phyloP scores from a whole-genome alignment of 2,329 filamentous ascomycete genomes.

The Paraphoma chrysanthemicola region DNA sequence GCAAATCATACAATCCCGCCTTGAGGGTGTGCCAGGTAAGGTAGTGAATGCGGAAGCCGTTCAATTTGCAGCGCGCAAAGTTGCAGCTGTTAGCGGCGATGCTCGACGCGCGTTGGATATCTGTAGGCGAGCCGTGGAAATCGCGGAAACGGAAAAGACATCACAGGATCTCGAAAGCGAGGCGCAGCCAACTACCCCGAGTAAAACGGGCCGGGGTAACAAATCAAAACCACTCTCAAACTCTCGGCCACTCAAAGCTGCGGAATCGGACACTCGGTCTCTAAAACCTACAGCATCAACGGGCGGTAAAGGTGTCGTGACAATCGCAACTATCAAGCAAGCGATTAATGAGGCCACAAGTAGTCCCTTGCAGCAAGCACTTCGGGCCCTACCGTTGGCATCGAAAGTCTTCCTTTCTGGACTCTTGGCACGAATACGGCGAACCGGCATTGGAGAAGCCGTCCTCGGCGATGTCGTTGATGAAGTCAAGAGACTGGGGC shows the following conservation, averaged over 20 bases:
- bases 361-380: slow-evolving; percentile 87
- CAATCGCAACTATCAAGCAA: slow-evolving; percentile 89
- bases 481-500: slow-evolving; percentile 75
- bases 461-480: slow-evolving; percentile 89
- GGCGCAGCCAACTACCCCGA: slow-evolving; percentile 65
- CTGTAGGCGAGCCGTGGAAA: slow-evolving; percentile 90
- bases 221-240: slow-evolving; percentile 32
- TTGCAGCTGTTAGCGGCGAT: slow-evolving; percentile 94
- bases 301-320: slow-evolving; percentile 67
- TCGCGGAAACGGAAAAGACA: slow-evolving; percentile 78
- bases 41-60: slow-evolving; percentile 93
- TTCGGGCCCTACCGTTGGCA: slow-evolving; percentile 80
- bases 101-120: slow-evolving; percentile 93
- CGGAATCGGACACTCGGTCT: slow-evolving; percentile 27
- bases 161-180: slow-evolving; percentile 39
- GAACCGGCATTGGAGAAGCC: slow-evolving; percentile 86
- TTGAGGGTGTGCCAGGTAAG: slow-evolving; percentile 85
- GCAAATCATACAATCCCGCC: slow-evolving; percentile 93
- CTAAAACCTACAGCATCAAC: slow-evolving; percentile 30
- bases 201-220: slow-evolving; percentile 58
- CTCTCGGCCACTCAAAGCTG: slow-evolving; percentile 22
- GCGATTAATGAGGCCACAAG: slow-evolving; percentile 95
- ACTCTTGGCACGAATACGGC: slow-evolving; percentile 76
- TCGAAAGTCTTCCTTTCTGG: slow-evolving; percentile 87
- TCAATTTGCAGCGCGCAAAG: slow-evolving; percentile 95